Evolutionary conservation across 148 eudicot genomes (phyloP), one percentile per base, ranked within the genome.

Genomic region (Linanthus parryae): DNA sequence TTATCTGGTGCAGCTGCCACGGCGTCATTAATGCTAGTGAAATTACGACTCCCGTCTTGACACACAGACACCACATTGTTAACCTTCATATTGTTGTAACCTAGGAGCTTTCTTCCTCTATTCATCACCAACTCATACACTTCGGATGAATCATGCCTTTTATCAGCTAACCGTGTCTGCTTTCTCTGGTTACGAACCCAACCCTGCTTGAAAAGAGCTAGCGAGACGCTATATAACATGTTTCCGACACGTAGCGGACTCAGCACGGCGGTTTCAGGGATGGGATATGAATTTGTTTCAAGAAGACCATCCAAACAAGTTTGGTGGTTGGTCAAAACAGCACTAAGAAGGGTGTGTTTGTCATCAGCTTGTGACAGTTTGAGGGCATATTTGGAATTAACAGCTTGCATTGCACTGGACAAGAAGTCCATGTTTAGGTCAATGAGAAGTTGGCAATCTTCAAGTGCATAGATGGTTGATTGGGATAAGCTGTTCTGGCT

Each of bases 1-100:
- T 59, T 54, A 12, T 72, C 62, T 17, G 71, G 74, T 0, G 77
- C 61, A 0, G 69, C 53, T 3, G 31, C 67, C n/a, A 75, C 26
- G 1, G 80, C 75, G n/a, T 48, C 75, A 20, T n/a, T 62, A 22
- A 75, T 56, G 25, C 61, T 75, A 20, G 73, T 70, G 50, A 66
- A 75, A 44, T 70, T 62, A 5, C 64, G 69, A 24, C 43, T 62
- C 13, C 75, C 75, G 36, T 70, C 52, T 26, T 54, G 56, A 30
- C 59, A 62, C 14, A 73, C 78, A 9, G 45, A 50, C 40, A 73
- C 78, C 15, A 44, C 46, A 0, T 30, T 28, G 14, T 42, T 69
- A 22, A 77, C 63, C 36, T 47, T 19, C n/a, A n/a, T n/a, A n/a
- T n/a, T n/a, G n/a, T n/a, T n/a, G n/a, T n/a, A n/a, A n/a, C n/a